Conservation (phyloP, 371 early-diverging fungal species). For the Parasitella parasitica region DNA sequence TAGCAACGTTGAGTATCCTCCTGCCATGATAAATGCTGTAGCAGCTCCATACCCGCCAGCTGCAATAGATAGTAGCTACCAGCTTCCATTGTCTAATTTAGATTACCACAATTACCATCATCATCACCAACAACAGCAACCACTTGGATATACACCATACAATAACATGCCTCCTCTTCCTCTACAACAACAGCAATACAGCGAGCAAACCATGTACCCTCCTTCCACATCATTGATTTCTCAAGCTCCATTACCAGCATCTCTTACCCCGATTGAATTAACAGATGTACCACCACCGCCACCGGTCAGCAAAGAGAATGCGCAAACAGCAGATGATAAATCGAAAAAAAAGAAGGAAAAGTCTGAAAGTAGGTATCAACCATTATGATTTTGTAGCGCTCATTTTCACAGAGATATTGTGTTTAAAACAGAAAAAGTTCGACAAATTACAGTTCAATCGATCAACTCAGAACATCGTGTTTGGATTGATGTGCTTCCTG, state of each 20-base stretch:
- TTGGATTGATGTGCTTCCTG: conserved; percentile 49
- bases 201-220: neutral
- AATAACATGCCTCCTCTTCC: neutral
- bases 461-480: conserved; percentile 46
- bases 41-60: neutral
- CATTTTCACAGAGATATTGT: neutral
- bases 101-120: neutral
- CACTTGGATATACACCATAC: neutral
- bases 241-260: neutral
- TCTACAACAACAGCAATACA: neutral
- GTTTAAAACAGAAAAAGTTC: conserved; percentile 23
- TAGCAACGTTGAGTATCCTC: neutral
- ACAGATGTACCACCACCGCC: neutral
- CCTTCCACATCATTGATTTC: neutral
- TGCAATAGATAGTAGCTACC: neutral
- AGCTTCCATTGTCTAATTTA: neutral
- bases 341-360: conserved; percentile 5
- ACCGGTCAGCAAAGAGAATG: too few relatives aligned
- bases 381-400: neutral
- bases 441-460: conserved; percentile 51
- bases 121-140: neutral
- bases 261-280: neutral
- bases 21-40: conserved; percentile 1
- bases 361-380: neutral
- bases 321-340: neutral